Evolutionary conservation across 257 asterid genomes (phyloP).

Genomic region (Solanum raphanifolium): DNA sequence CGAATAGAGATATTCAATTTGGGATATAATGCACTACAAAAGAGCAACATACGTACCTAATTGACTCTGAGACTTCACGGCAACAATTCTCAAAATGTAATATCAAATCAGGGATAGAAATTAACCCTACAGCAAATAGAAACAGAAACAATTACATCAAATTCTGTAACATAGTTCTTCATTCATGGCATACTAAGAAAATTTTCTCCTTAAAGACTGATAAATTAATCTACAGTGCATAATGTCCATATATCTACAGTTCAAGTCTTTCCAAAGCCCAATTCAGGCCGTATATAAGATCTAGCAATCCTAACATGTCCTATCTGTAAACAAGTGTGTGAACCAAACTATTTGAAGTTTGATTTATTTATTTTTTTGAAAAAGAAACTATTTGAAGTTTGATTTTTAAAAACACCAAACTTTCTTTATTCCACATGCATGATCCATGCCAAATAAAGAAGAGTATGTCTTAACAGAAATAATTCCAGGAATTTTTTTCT

Average conservation of each 20-base stretch:
- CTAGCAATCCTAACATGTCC: not conserved
- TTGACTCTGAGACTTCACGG: constrained; percentile 78
- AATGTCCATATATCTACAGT: not conserved
- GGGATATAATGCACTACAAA: not conserved
- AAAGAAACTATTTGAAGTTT: not conserved
- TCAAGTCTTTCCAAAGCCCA: not conserved
- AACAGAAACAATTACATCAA: not conserved
- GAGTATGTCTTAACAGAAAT: not conserved
- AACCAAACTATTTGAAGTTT: not conserved
- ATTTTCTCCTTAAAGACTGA: not conserved
- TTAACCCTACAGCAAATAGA: constrained; percentile 59
- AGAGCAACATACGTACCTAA: constrained; percentile 41
- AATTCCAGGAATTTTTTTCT: not conserved
- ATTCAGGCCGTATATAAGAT: not conserved
- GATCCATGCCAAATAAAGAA: not conserved
- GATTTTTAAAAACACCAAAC: not conserved
- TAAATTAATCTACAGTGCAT: not conserved
- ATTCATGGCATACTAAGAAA: not conserved
- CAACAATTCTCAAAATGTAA: constrained; percentile 77
- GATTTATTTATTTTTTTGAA: not conserved
- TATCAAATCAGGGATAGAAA: constrained; percentile 78
- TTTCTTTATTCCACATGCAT: not conserved
- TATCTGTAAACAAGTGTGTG: not conserved
- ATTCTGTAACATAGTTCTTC: not conserved
- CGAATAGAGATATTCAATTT: not conserved